Percentiles rank a stretch among this genome's conserved stretches.
phyloP scores from a whole-genome alignment of 2,329 filamentous ascomycete species.

The Ustulina deusta region DNA sequence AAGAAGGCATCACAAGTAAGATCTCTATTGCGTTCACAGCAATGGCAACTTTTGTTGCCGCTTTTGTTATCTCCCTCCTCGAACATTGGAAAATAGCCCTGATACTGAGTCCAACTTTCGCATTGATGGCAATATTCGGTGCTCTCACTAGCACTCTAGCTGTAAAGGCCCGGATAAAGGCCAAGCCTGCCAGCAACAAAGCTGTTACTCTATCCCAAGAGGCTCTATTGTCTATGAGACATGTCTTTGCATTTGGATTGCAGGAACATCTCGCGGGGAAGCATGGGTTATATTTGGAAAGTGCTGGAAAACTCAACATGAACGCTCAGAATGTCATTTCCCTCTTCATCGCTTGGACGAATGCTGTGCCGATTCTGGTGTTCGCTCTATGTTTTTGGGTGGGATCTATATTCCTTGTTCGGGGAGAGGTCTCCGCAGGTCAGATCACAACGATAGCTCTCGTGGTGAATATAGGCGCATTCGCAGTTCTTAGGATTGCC shows the following conservation, averaged over 20 bases:
- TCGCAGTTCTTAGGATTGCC: slow-evolving; percentile 27
- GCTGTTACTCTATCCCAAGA: slow-evolving; percentile 66
- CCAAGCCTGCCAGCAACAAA: background rate
- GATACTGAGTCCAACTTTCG: slow-evolving; percentile 63
- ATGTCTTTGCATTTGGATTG: slow-evolving; percentile 32
- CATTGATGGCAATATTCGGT: slow-evolving; percentile 57
- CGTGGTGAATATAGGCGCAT: slow-evolving; percentile 69
- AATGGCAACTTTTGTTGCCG: slow-evolving; percentile 61
- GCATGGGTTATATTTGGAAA: background rate
- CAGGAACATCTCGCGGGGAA: slow-evolving; percentile 26
- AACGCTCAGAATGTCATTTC: slow-evolving; percentile 9
- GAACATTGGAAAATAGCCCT: slow-evolving; percentile 69
- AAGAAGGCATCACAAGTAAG: slow-evolving; percentile 72
- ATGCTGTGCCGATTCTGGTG: slow-evolving; percentile 7
- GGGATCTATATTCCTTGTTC: slow-evolving; percentile 28
- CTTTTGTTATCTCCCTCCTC: slow-evolving; percentile 65
- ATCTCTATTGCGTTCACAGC: slow-evolving; percentile 68
- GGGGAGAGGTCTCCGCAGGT: slow-evolving; percentile 9
- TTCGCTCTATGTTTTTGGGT: slow-evolving; percentile 38
- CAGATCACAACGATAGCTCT: slow-evolving; percentile 73
- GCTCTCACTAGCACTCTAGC: background rate
- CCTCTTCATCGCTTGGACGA: slow-evolving; percentile 27
- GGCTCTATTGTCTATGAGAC: slow-evolving; percentile 11
- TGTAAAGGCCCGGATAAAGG: background rate
- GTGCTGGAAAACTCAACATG: background rate